These are phyloP conservation scores for Clonostachys solani DNA, from an alignment of 2,329 filamentous ascomycete species.

Conservation along the genomic window DNA sequence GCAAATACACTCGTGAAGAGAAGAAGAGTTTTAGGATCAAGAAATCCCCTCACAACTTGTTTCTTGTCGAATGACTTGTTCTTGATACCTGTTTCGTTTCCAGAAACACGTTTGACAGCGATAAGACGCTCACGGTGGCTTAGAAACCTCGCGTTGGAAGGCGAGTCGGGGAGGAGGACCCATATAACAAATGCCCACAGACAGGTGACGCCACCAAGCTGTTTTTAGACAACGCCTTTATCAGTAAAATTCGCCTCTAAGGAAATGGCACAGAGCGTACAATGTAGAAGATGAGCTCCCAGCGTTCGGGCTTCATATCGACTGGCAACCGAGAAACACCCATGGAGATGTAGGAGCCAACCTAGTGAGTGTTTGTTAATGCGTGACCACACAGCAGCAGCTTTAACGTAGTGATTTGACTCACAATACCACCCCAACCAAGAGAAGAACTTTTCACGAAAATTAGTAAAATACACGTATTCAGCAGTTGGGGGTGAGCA, in stretches of 20 bases:
- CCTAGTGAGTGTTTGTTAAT: no score
- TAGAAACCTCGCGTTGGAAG: constrained; percentile 20
- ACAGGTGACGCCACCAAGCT: constrained; percentile 22
- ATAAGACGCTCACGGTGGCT: constrained; percentile 17
- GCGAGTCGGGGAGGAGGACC: constrained; percentile 22
- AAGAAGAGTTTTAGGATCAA: constrained; percentile 20
- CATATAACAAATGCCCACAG: constrained; percentile 22
- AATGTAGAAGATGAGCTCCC: constrained; percentile 21
- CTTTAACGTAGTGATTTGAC: no score
- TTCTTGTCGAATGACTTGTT: constrained; percentile 21
- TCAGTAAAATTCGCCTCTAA: no score
- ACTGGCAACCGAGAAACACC: constrained; percentile 19
- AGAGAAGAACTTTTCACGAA: constrained; percentile 7
- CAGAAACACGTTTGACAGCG: constrained; percentile 20
- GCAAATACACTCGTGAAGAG: constrained; percentile 4
- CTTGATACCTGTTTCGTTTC: constrained; percentile 26
- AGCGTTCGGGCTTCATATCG: constrained; percentile 7
- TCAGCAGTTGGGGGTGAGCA: background rate
- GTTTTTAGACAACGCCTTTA: no score
- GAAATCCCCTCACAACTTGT: constrained; percentile 16
- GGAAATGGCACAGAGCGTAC: background rate
- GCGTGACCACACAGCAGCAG: no score
- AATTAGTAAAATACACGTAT: no score
- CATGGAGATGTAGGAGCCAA: constrained; percentile 25
- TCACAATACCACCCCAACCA: constrained; percentile 18